A percentile compares a stretch with the other conserved stretches of the same genome.
phyloP scores from a whole-genome alignment of 208 protist genomes.

The Entamoeba histolytica region DNA sequence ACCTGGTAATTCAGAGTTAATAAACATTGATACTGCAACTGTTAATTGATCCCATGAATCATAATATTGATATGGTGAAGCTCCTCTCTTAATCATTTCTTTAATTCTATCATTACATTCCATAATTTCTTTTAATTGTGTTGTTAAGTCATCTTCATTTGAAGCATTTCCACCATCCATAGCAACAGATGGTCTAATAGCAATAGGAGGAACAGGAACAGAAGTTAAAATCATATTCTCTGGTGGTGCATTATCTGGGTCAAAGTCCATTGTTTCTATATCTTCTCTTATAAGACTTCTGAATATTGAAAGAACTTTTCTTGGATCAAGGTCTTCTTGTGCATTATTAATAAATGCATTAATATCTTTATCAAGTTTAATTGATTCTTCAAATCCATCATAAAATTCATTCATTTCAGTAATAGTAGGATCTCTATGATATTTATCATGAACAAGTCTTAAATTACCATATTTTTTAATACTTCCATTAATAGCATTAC shows the following conservation, averaged over 20 bases:
- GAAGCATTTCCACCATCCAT: constrained; percentile 24
- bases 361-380: constrained; percentile 39
- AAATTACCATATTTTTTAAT: constrained; percentile 25
- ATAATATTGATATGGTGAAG: constrained; percentile 43
- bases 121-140: constrained; percentile 67
- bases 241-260: constrained; percentile 44
- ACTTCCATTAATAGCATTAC: constrained; percentile 60
- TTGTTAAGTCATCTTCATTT: constrained; percentile 95
- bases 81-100: constrained; percentile 33
- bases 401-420: constrained; percentile 49
- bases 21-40: constrained; percentile 46
- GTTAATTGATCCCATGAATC: constrained; percentile 86
- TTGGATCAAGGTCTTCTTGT: constrained; percentile 70
- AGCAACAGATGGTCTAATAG: constrained; percentile 73
- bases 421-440: constrained; percentile 29
- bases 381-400: constrained; percentile 51
- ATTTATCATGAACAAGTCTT: constrained; percentile 48
- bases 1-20: constrained; percentile 44
- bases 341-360: constrained; percentile 36
- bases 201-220: constrained; percentile 78
- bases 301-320: constrained; percentile 62
- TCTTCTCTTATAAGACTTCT: constrained; percentile 61
- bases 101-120: constrained; percentile 38
- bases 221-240: constrained; percentile 65
- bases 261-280: constrained; percentile 66